phyloP scores from a whole-genome alignment of 2,329 filamentous ascomycete species.

The Aspergillus fumigatus region DNA sequence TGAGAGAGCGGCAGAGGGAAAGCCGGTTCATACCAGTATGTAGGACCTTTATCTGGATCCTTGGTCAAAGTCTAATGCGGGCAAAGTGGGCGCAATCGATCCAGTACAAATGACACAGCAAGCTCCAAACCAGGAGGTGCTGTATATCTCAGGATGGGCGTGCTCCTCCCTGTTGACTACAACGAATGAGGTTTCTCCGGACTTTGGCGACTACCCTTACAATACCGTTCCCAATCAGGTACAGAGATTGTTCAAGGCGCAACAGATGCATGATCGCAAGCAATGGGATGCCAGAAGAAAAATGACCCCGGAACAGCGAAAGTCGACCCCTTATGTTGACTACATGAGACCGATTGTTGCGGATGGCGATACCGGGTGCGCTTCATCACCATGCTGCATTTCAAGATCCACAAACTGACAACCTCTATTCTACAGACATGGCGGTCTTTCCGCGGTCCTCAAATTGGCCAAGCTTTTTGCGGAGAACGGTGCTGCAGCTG shows the following conservation, averaged over 20 bases:
- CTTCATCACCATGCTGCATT: neutral
- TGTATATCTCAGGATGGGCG: constrained; percentile 96
- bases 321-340: constrained; percentile 76
- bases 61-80: constrained; percentile 9
- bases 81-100: constrained; percentile 87
- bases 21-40: constrained; percentile 88
- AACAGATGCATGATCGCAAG: constrained; percentile 94
- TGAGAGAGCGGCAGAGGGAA: constrained; percentile 68
- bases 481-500: constrained; percentile 90
- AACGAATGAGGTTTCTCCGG: constrained; percentile 95
- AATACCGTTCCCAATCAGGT: constrained; percentile 99
- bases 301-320: constrained; percentile 67
- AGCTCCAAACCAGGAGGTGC: constrained; percentile 88
- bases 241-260: constrained; percentile 90
- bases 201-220: constrained; percentile 98
- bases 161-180: constrained; percentile 89
- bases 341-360: constrained; percentile 94
- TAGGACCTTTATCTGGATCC: neutral
- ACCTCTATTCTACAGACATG: constrained; percentile 55
- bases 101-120: constrained; percentile 99
- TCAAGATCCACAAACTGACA: neutral
- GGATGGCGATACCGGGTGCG: constrained; percentile 81
- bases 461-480: constrained; percentile 97
- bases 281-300: constrained; percentile 84
- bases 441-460: constrained; percentile 84